These are phyloP conservation scores for Rhizopus sp. DNA, from an alignment of 371 early-diverging fungal genomes.

Conservation along the genomic window DNA sequence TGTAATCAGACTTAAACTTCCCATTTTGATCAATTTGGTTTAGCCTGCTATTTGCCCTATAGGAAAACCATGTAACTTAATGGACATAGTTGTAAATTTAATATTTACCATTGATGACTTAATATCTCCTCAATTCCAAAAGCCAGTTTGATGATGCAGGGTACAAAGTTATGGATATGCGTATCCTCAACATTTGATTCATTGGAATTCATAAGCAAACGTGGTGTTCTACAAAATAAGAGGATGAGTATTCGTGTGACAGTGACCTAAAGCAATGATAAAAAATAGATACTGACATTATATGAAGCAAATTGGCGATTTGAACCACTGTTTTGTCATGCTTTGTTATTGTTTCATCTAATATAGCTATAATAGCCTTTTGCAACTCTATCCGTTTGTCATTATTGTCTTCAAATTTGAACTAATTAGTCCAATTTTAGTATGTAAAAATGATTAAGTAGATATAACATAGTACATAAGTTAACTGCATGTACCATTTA, in stretches of 20 bases:
- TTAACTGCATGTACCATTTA: too few relatives aligned
- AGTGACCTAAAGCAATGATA: slow-evolving; percentile 7
- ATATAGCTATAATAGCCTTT: slow-evolving; percentile 11
- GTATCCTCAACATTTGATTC: slow-evolving; percentile 13
- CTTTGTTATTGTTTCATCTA: slow-evolving; percentile 14
- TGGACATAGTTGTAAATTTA: slow-evolving; percentile 10
- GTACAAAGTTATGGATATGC: slow-evolving; percentile 11
- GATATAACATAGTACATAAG: too few relatives aligned
- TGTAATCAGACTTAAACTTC: slow-evolving; percentile 17
- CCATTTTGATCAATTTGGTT: slow-evolving; percentile 11
- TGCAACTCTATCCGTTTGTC: slow-evolving; percentile 15
- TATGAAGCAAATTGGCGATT: slow-evolving; percentile 17
- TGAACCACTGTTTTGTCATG: slow-evolving; percentile 12
- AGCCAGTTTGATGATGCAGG: slow-evolving; percentile 9
- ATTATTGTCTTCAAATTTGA: slow-evolving; percentile 12
- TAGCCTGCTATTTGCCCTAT: slow-evolving; percentile 14
- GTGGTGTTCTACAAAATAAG: slow-evolving; percentile 13
- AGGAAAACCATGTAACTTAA: slow-evolving; percentile 12
- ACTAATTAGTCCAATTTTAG: slow-evolving; percentile 10
- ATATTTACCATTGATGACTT: slow-evolving; percentile 21
- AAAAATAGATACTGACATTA: slow-evolving; percentile 16
- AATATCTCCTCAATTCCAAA: slow-evolving; percentile 14
- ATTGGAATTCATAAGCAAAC: slow-evolving; percentile 13
- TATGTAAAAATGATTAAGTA: too few relatives aligned
- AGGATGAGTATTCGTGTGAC: slow-evolving; percentile 11